phyloP scores from a whole-genome alignment of 2,329 filamentous ascomycete genomes.

The Aspergillaceae sp. region DNA sequence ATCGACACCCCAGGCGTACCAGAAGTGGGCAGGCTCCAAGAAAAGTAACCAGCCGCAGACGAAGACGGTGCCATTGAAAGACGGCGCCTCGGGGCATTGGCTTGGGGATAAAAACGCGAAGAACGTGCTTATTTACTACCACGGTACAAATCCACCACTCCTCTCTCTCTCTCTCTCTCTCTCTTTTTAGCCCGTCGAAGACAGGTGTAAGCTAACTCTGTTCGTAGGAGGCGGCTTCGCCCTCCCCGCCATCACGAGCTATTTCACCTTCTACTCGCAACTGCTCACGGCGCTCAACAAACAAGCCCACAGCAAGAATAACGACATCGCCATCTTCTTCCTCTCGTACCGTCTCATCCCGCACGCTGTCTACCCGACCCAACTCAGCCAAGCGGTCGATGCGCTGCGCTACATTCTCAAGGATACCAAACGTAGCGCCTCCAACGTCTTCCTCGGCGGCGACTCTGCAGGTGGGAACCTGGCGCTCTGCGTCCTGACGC shows the following conservation, averaged over 20 bases:
- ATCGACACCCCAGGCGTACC: slow-evolving; percentile 20
- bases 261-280: slow-evolving; percentile 39
- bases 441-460: slow-evolving; percentile 29
- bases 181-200: not conserved
- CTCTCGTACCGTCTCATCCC: slow-evolving; percentile 48
- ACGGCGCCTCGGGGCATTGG: slow-evolving; percentile 30
- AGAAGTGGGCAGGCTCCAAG: slow-evolving; percentile 15
- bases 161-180: not conserved
- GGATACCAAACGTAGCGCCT: slow-evolving; percentile 16
- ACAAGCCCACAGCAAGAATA: slow-evolving; percentile 19
- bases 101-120: slow-evolving; percentile 33
- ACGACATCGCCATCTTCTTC: slow-evolving; percentile 42
- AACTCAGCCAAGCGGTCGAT: slow-evolving; percentile 31
- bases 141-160: slow-evolving; percentile 18
- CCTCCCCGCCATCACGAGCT: slow-evolving; percentile 32
- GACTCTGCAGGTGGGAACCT: slow-evolving; percentile 37
- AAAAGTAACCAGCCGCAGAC: slow-evolving; percentile 13
- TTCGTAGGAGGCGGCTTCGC: slow-evolving; percentile 46
- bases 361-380: slow-evolving; percentile 28
- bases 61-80: slow-evolving; percentile 21
- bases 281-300: slow-evolving; percentile 31
- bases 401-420: slow-evolving; percentile 31
- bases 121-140: slow-evolving; percentile 31
- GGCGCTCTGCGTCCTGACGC: slow-evolving; percentile 23
- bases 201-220: not conserved